Conservation (phyloP, 345 rosid species). For the Microthlaspi erraticum region DNA sequence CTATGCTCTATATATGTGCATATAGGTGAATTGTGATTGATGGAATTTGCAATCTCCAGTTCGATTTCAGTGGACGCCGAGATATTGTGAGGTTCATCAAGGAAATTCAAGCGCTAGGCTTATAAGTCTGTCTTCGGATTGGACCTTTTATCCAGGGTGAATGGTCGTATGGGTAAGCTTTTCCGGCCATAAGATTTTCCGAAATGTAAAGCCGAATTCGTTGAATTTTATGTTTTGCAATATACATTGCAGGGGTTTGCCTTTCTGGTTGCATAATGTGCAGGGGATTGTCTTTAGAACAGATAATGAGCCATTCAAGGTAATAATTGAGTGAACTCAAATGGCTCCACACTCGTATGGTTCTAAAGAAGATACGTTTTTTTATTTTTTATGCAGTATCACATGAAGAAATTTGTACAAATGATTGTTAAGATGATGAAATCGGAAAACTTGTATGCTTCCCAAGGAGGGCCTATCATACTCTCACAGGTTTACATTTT, state of each 20-base stretch:
- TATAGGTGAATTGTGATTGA: constrained; percentile 2
- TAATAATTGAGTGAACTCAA: constrained; percentile 23
- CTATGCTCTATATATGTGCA: neutral
- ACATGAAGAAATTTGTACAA: constrained; percentile 64
- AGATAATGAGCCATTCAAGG: constrained; percentile 85
- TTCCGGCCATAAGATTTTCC: neutral
- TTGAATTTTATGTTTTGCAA: neutral
- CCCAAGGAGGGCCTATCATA: constrained; percentile 92
- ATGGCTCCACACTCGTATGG: neutral
- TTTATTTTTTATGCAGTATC: constrained; percentile 47
- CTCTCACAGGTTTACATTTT: constrained; percentile 66
- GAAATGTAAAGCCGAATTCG: neutral
- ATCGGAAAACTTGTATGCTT: constrained; percentile 65
- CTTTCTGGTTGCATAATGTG: constrained; percentile 82
- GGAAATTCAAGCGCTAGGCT: constrained; percentile 65
- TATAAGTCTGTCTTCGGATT: constrained; percentile 74
- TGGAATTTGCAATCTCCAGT: constrained; percentile 48
- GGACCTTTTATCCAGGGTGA: constrained; percentile 84
- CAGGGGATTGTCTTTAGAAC: constrained; percentile 74
- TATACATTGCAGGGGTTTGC: constrained; percentile 62
- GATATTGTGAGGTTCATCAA: constrained; percentile 73
- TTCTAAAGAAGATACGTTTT: neutral
- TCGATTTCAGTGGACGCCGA: constrained; percentile 72
- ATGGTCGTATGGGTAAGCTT: constrained; percentile 79
- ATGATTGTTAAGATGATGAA: constrained; percentile 74